Percentiles rank a stretch among this genome's conserved stretches.
Evolutionary conservation across 805 yeast genomes (phyloP).

Genomic region (Yamadazyma endophytica): DNA sequence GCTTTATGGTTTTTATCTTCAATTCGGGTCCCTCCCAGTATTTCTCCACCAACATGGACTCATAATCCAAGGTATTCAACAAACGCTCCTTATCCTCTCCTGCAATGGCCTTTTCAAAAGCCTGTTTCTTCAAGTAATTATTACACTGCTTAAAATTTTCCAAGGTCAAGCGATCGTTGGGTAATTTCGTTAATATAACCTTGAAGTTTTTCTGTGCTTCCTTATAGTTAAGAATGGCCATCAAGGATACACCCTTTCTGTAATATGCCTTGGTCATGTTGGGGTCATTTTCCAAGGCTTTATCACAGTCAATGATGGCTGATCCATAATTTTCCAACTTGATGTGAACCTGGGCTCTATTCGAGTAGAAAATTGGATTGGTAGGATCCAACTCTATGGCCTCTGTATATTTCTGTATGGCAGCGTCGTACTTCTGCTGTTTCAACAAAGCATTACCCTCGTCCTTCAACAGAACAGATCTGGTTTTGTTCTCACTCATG

Average conservation of each 20-base stretch:
- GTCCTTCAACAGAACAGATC: slow-evolving; percentile 49
- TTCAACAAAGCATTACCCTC: slow-evolving; percentile 74
- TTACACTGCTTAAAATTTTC: slow-evolving; percentile 60
- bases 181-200: slow-evolving; percentile 54
- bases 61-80: slow-evolving; percentile 45
- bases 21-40: slow-evolving; percentile 59
- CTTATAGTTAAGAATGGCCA: slow-evolving; percentile 71
- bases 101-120: slow-evolving; percentile 84
- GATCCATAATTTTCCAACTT: slow-evolving; percentile 82
- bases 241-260: slow-evolving; percentile 77
- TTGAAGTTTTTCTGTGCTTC: slow-evolving; percentile 71
- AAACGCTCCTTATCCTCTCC: slow-evolving; percentile 57
- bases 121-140: slow-evolving; percentile 62
- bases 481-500: background rate
- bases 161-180: slow-evolving; percentile 65
- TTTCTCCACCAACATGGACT: slow-evolving; percentile 47
- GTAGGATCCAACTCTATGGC: slow-evolving; percentile 65
- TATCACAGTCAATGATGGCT: slow-evolving; percentile 74
- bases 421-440: slow-evolving; percentile 56
- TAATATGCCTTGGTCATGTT: slow-evolving; percentile 76
- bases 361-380: slow-evolving; percentile 68
- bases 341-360: slow-evolving; percentile 87
- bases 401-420: slow-evolving; percentile 64
- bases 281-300: slow-evolving; percentile 65
- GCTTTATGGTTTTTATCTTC: slow-evolving; percentile 32